These are phyloP conservation scores for Colletotrichum cereale DNA, from an alignment of 2,329 filamentous ascomycete species.

Conservation along the genomic window DNA sequence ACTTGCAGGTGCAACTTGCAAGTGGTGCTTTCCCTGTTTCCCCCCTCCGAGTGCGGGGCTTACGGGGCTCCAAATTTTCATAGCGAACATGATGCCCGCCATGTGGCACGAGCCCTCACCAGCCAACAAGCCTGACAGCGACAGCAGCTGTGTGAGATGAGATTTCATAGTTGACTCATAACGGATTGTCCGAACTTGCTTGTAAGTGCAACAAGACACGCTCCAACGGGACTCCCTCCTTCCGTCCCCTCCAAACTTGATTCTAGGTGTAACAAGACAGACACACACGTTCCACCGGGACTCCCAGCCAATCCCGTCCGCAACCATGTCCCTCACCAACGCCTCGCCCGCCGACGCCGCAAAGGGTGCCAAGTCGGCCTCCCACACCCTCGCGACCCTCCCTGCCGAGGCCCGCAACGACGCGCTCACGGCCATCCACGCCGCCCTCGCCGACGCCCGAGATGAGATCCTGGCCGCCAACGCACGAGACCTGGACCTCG, in stretches of 20 bases:
- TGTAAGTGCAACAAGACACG: conserved; percentile 9
- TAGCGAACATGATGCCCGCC: conserved; percentile 5
- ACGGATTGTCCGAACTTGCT: neutral
- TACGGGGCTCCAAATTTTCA: conserved; percentile 41
- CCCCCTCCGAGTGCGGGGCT: conserved; percentile 34
- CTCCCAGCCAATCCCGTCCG: conserved; percentile 22
- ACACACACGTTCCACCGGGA: neutral
- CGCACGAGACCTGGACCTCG: conserved; percentile 81
- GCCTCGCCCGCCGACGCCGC: conserved; percentile 84
- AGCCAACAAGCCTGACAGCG: neutral
- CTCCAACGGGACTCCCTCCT: conserved; percentile 2
- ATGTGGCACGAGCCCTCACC: conserved; percentile 11
- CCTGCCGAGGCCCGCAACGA: conserved; percentile 82
- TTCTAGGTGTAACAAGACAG: conserved; percentile 10
- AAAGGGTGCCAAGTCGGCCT: conserved; percentile 81
- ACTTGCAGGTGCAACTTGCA: too few species aligned
- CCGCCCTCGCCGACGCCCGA: conserved; percentile 77
- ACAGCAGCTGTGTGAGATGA: neutral
- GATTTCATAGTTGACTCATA: conserved; percentile 35
- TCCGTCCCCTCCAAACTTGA: neutral
- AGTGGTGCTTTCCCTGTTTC: neutral
- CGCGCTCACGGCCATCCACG: conserved; percentile 85
- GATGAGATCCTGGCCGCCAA: conserved; percentile 89
- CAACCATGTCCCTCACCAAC: conserved; percentile 87
- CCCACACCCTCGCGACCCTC: conserved; percentile 85